Evolutionary conservation across 495 filamentous ascomycete genomes (phyloP), one percentile per base, ranked within the genome.

Genomic region (Neurospora pannonica): DNA sequence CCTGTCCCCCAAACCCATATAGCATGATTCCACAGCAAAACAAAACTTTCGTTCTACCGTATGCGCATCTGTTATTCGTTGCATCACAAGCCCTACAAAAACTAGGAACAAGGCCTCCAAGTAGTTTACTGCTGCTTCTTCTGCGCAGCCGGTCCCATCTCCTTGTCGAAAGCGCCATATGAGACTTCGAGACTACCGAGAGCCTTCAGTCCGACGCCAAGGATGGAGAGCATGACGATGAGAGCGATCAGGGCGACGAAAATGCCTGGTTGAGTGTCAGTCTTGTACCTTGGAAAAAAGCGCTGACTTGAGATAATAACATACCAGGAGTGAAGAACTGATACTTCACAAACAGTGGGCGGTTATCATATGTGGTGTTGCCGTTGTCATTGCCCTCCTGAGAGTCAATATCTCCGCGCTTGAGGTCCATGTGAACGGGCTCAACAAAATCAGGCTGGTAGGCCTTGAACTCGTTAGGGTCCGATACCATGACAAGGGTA

Each of bases 111-210:
- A 34, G 54, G 7, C 28, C 15, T 67, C 28, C 28, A 36, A 17
- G 54, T 62, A 54, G 6, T 71, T 60, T 84, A 88, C 84, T 92
- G 86, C 81, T 92, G 88, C 85, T 97, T 97, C 88, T 93, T 97
- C 84, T 97, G 93, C 72, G 90, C 92, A 39, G 88, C 86, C 67
- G 94, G 91, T 0, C 95, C 93, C 84, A 93, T 97, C 81, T 98
- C 95, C 87, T 96, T 97, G 79, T 97, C 94, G 81, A 99, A 99
- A 2, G 96, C 94, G 70, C 91, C 93, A 83, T 98, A 98, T 11
- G 92, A 90, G 15, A 98, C 92, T 81, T 97, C 85, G 43, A 99
- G 85, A 74, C 94, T 94, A 7, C 88, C 83, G 8, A 99, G 83
- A 28, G 93, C 94, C 72, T 79, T 88, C 70, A 98, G 84, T 34